phyloP scores from a whole-genome alignment of 129 eudicot genomes.

The Tagetes patula region DNA sequence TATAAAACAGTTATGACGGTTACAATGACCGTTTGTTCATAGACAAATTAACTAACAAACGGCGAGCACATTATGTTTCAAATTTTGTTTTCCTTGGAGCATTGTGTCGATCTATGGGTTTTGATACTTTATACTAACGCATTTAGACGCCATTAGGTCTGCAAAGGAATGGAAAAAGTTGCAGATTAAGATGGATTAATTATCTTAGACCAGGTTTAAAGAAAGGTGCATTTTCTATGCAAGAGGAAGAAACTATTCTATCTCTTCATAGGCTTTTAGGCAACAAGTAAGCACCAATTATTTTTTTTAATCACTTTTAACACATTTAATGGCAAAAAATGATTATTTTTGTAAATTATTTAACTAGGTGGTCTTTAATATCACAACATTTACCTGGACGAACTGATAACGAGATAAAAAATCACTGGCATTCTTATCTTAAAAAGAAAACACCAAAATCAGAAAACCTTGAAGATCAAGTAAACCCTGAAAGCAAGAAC shows the following conservation, averaged over 20 bases:
- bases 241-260: conserved; percentile 66
- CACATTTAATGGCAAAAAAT: not conserved
- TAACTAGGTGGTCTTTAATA: conserved; percentile 76
- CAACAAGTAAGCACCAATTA: conserved; percentile 65
- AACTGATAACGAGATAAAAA: conserved; percentile 83
- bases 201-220: conserved; percentile 88
- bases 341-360: not conserved
- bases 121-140: too few species aligned
- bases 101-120: not conserved
- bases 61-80: too few species aligned
- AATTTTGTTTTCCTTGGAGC: too few species aligned
- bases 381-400: conserved; percentile 83
- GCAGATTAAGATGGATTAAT: conserved; percentile 93
- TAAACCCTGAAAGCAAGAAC: conserved; percentile 25
- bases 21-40: too few species aligned
- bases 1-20: too few species aligned
- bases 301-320: not conserved
- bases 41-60: too few species aligned
- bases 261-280: conserved; percentile 70
- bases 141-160: conserved; percentile 42
- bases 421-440: conserved; percentile 75
- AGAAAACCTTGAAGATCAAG: conserved; percentile 25
- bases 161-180: conserved; percentile 83
- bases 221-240: conserved; percentile 53
- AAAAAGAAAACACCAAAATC: conserved; percentile 45